Conservation (phyloP, 495 filamentous ascomycete species). For the Parathielavia appendiculata region DNA sequence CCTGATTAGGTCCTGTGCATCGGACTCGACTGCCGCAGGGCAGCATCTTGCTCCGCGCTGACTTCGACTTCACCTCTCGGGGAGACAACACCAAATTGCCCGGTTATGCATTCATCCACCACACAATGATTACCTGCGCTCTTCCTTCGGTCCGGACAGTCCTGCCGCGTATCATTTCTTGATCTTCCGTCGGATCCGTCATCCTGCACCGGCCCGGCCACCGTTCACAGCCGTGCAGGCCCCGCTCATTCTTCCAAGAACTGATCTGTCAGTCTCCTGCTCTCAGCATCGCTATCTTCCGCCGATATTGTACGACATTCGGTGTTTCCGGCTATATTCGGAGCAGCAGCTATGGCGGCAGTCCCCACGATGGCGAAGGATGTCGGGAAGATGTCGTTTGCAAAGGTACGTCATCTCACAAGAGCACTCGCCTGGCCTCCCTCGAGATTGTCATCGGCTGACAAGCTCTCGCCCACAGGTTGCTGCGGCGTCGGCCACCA, state of each 20-base stretch:
- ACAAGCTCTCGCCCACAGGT: conserved; percentile 19
- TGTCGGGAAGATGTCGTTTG: conserved; percentile 48
- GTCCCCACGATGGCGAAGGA: conserved; percentile 42
- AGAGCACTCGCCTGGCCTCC: no score
- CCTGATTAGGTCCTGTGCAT: conserved; percentile 3
- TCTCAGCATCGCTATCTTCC: neutral
- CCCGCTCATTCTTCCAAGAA: conserved; percentile 8
- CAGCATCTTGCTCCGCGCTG: neutral
- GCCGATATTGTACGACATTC: neutral
- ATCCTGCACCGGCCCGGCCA: conserved; percentile 2
- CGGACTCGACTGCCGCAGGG: conserved; percentile 14
- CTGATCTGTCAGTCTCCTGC: neutral
- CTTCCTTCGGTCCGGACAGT: conserved; percentile 43
- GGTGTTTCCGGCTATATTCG: conserved; percentile 3
- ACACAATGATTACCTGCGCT: conserved; percentile 49
- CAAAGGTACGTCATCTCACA: conserved; percentile 46
- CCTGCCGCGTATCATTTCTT: conserved; percentile 46
- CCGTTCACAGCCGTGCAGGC: conserved; percentile 6
- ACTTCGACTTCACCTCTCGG: neutral
- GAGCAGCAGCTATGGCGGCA: conserved; percentile 26
- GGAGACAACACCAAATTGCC: neutral
- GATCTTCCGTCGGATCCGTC: conserved; percentile 28
- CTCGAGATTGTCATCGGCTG: neutral
- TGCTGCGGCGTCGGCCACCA: conserved; percentile 51
- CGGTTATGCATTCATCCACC: conserved; percentile 6